phyloP scores from a whole-genome alignment of 179 eudicot genomes.

The Drosera spatulata region DNA sequence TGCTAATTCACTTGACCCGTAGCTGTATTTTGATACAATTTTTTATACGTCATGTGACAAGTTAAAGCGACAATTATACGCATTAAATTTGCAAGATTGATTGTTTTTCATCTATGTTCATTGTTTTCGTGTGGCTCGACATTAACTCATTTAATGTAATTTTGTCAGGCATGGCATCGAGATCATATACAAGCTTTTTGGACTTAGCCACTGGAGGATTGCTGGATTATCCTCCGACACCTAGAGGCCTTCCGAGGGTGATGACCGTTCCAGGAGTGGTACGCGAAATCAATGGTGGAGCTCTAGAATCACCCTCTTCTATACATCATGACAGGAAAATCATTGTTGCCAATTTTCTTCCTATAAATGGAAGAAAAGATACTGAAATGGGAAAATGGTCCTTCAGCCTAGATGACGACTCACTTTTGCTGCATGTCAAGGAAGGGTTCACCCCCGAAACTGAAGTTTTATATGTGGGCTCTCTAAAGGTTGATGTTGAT shows the following conservation, averaged over 20 bases:
- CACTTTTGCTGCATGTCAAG: constrained; percentile 43
- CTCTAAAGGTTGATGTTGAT: constrained; percentile 37
- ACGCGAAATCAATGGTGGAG: constrained; percentile 29
- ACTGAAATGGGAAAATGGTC: constrained; percentile 16
- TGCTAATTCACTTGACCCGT: too few species aligned
- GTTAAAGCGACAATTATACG: too few species aligned
- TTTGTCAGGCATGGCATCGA: too few species aligned
- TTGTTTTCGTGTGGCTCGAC: too few species aligned
- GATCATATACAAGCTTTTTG: too few species aligned
- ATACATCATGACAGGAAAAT: constrained; percentile 18
- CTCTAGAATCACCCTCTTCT: constrained; percentile 2
- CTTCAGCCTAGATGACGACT: constrained; percentile 58
- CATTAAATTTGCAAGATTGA: too few species aligned
- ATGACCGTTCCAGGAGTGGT: constrained; percentile 50
- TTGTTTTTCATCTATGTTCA: too few species aligned
- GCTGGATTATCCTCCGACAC: constrained; percentile 10
- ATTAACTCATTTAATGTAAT: too few species aligned
- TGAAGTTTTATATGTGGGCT: constrained; percentile 54
- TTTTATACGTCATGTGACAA: too few species aligned
- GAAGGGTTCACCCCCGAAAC: constrained; percentile 40
- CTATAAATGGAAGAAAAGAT: constrained; percentile 32
- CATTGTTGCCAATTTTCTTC: constrained; percentile 66
- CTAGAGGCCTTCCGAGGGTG: constrained; percentile 36
- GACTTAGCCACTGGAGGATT: constrained; percentile 17
- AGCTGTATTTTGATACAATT: too few species aligned